Percentiles rank a stretch among this genome's conserved stretches.
Evolutionary conservation across 192 early-diverging fungal genomes (phyloP).

Genomic region (Hyaloraphidium curvatum): DNA sequence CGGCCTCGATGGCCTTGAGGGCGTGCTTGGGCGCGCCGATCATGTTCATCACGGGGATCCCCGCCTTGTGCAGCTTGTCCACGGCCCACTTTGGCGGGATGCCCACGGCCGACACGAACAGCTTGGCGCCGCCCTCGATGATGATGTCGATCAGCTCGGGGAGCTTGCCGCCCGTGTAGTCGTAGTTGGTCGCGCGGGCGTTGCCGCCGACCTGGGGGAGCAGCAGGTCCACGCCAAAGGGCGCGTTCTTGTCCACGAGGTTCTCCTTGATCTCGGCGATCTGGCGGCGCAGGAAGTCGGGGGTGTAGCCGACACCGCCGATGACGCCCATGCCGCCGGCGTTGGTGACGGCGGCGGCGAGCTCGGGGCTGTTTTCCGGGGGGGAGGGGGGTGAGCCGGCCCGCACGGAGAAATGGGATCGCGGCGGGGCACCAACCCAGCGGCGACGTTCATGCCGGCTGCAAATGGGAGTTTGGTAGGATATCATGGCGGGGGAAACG

Average conservation of each 20-base stretch:
- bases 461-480: too few species aligned
- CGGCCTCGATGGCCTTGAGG: slow-evolving; percentile 18
- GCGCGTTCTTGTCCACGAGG: slow-evolving; percentile 15
- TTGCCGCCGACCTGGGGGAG: slow-evolving; percentile 24
- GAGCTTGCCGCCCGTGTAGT: slow-evolving; percentile 17
- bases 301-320: slow-evolving; percentile 11
- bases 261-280: slow-evolving; percentile 11
- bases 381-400: too few species aligned
- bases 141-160: slow-evolving; percentile 27
- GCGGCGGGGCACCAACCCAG: too few species aligned
- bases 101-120: slow-evolving; percentile 26
- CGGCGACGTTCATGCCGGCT: too few species aligned
- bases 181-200: slow-evolving; percentile 22
- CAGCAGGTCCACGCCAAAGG: slow-evolving; percentile 24
- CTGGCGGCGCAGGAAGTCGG: slow-evolving; percentile 8
- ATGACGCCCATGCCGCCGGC: slow-evolving; percentile 24
- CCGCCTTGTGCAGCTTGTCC: slow-evolving; percentile 22
- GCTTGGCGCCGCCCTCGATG: slow-evolving; percentile 14
- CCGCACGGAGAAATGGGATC: too few species aligned
- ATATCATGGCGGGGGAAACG: too few species aligned
- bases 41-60: slow-evolving; percentile 29
- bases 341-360: slow-evolving; percentile 17
- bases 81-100: slow-evolving; percentile 26
- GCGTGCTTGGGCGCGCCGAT: slow-evolving; percentile 26
- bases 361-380: too few species aligned